A percentile compares a stretch with the other conserved stretches of the same genome.
phyloP scores from a whole-genome alignment of 257 asterid genomes.

The Solanum arcanum region DNA sequence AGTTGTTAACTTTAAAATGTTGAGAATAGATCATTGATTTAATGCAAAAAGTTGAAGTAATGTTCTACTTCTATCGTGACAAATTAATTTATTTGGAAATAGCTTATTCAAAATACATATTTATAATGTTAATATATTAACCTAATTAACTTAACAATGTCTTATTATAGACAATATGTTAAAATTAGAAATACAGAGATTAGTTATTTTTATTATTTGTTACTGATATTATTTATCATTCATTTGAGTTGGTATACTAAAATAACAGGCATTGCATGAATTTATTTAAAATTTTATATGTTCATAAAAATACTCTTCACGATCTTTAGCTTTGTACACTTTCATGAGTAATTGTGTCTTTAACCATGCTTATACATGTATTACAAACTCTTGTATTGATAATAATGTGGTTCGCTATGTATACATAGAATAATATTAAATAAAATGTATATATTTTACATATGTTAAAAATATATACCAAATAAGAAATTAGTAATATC shows the following conservation, averaged over 20 bases:
- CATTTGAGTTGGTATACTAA: background rate
- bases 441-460: background rate
- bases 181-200: background rate
- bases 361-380: background rate
- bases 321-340: background rate
- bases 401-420: background rate
- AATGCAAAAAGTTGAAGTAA: background rate
- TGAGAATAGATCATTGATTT: background rate
- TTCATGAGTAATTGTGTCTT: background rate
- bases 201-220: background rate
- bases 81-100: background rate
- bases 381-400: background rate
- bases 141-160: background rate
- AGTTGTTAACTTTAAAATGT: background rate
- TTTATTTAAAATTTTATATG: background rate
- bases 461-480: background rate
- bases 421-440: background rate
- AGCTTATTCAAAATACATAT: background rate
- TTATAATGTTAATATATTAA: background rate
- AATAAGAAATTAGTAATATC: background rate
- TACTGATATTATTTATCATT: background rate
- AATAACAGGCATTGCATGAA: background rate
- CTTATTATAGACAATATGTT: background rate
- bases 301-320: background rate
- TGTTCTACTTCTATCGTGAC: background rate